Conservation (phyloP, 1,284 basidiomycete genomes). For the Malassezia pachydermatis region DNA sequence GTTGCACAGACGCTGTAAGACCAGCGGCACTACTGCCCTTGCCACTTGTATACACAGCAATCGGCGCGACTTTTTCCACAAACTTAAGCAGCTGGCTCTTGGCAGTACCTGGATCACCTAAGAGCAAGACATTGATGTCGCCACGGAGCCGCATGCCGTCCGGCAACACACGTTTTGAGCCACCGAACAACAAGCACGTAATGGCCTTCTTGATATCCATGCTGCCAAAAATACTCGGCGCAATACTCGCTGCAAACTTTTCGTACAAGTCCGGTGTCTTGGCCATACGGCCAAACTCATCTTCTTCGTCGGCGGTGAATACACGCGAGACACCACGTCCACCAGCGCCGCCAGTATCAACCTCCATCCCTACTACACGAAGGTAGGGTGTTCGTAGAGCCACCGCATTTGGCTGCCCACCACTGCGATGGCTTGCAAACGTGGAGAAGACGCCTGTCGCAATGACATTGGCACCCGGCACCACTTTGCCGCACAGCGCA, state of each 20-base stretch:
- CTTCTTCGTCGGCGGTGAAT: conserved; percentile 91
- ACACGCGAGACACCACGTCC: conserved; percentile 57
- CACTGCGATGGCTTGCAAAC: conserved; percentile 63
- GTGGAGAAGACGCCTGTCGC: conserved; percentile 96
- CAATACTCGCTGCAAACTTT: conserved; percentile 84
- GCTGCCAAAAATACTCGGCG: conserved; percentile 92
- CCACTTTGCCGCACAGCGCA: conserved; percentile 49
- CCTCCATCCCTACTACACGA: conserved; percentile 80
- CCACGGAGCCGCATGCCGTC: conserved; percentile 95
- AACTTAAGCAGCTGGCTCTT: conserved; percentile 97
- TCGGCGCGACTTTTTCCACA: conserved; percentile 94
- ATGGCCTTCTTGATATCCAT: conserved; percentile 97
- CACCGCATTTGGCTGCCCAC: conserved; percentile 50
- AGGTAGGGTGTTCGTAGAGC: conserved; percentile 90
- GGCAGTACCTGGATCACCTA: conserved; percentile 96
- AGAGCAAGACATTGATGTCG: conserved; percentile 90
- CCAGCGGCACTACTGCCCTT: conserved; percentile 96
- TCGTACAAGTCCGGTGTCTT: conserved; percentile 85
- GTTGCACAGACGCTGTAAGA: conserved; percentile 93
- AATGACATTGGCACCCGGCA: conserved; percentile 85
- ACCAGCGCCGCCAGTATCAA: conserved; percentile 59
- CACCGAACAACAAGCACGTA: conserved; percentile 85
- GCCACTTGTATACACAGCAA: conserved; percentile 94
- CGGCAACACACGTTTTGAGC: conserved; percentile 93
- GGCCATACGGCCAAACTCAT: conserved; percentile 84